phyloP scores from a whole-genome alignment of 176 grass and related monocot genomes.

The Oryza rufipogon region DNA sequence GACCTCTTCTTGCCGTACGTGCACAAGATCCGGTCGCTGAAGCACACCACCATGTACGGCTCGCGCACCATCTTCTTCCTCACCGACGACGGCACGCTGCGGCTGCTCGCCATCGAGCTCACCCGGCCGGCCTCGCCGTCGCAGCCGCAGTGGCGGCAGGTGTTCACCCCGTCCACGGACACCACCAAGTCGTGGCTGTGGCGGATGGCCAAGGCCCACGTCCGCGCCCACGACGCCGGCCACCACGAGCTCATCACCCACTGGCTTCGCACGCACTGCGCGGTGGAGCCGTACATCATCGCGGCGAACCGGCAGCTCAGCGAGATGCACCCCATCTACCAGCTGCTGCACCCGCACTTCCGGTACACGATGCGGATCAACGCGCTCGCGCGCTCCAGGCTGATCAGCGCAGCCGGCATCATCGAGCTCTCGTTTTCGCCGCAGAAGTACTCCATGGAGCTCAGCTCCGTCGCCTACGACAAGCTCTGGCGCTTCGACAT shows the following conservation, averaged over 20 bases:
- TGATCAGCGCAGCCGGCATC: constrained; percentile 71
- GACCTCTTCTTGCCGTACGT: constrained; percentile 84
- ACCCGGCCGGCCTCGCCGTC: constrained; percentile 52
- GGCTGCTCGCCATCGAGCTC: constrained; percentile 83
- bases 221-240: constrained; percentile 73
- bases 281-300: constrained; percentile 82
- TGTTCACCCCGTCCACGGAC: constrained; percentile 55
- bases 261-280: constrained; percentile 78
- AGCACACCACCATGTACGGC: constrained; percentile 70
- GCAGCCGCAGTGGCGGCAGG: constrained; percentile 64
- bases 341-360: constrained; percentile 75
- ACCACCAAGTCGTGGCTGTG: constrained; percentile 72
- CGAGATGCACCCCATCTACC: constrained; percentile 82
- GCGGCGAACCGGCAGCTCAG: constrained; percentile 79
- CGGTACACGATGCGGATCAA: constrained; percentile 90
- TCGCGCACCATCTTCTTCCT: constrained; percentile 90
- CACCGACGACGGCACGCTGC: constrained; percentile 56
- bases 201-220: constrained; percentile 78
- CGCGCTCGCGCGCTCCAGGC: constrained; percentile 52
- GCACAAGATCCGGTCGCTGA: constrained; percentile 62
- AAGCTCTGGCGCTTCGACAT: constrained; percentile 83
- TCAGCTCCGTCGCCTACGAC: constrained; percentile 72
- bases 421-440: constrained; percentile 79
- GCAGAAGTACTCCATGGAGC: constrained; percentile 69
- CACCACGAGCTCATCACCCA: constrained; percentile 86